Evolutionary conservation across 371 early-diverging fungal species (phyloP), one percentile per base, ranked within the genome.

Genomic region (Nematocida homosporus): DNA sequence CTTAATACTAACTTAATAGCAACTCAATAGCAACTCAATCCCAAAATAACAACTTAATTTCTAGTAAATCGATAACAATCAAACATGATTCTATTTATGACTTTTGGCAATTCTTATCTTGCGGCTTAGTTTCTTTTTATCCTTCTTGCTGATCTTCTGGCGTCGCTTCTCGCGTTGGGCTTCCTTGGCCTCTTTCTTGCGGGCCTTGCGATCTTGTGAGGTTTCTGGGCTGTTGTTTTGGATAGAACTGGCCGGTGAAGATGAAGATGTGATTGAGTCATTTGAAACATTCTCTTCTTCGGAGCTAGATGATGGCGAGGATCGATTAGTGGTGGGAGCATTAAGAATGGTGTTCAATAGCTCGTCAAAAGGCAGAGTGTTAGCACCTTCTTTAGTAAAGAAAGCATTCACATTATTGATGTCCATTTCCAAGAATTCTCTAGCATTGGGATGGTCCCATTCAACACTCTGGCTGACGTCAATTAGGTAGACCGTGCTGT

Each of bases 381-480:
- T 6, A 1, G 78, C 79, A 16, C 80, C 79, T 53, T 60, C 66
- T 38, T 60, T 89, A 30, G 88, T 82, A 87, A 97, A 96, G 82
- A 89, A 98, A 64, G 90, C 93, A 48, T 90, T 91, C n/a, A 95
- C 89, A 81, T 97, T 97, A 47, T 88, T 83, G 79, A 92, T 88
- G 84, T 97, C 99, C 83, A 91, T 93, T 35, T 94, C 86, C 64
- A 98, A 86, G 82, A 98, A 98, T 77, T 92, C 93, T 34, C 93
- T 87, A 1, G 97, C 93, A 79, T 93, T 91, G n/a, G 95, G 95
- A 81, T 98, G 99, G 81, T 93, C 93, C 79, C 91, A 94, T 79
- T 97, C 99, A 8, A 97, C 96, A 1, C 94, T 92, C 82, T 97
- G 99, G 2, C 95, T 95, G 5, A 98, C 97, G 83, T 98, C 99